Percentiles rank a stretch among this genome's conserved stretches.
Evolutionary conservation across 805 yeast species (phyloP).

Genomic region (Candida silvatica): DNA sequence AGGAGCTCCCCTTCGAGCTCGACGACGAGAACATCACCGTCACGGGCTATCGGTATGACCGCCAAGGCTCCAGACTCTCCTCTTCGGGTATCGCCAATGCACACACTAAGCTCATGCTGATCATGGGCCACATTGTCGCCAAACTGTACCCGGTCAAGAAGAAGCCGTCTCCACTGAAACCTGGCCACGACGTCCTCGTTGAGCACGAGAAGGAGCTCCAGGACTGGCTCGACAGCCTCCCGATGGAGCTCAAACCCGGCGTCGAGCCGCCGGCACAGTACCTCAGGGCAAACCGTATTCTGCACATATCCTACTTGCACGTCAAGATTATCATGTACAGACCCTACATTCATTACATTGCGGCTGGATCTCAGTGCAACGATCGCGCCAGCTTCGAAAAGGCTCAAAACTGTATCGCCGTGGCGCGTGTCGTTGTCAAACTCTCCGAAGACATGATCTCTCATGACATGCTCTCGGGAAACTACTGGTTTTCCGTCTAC

Average conservation of each 20-base stretch:
- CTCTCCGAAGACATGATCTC: conserved; percentile 74
- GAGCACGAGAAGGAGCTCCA: conserved; percentile 61
- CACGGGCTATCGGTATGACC: conserved; percentile 36
- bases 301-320: conserved; percentile 65
- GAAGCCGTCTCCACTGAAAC: conserved; percentile 11
- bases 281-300: conserved; percentile 63
- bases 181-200: conserved; percentile 36
- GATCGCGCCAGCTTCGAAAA: conserved; percentile 60
- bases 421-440: conserved; percentile 74
- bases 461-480: conserved; percentile 64
- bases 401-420: conserved; percentile 77
- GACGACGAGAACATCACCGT: conserved; percentile 83
- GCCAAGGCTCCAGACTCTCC: conserved; percentile 45
- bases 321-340: conserved; percentile 76
- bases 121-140: conserved; percentile 63
- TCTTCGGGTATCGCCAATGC: conserved; percentile 77
- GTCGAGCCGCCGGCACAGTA: conserved; percentile 59
- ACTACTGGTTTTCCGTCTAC: conserved; percentile 88
- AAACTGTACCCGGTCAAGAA: conserved; percentile 68
- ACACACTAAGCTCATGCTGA: conserved; percentile 67
- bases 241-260: conserved; percentile 64
- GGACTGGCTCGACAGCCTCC: conserved; percentile 64
- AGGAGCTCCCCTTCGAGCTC: conserved; percentile 73
- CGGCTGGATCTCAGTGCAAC: conserved; percentile 23
- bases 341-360: conserved; percentile 80